A percentile compares a stretch with the other conserved stretches of the same genome.
Conservation (phyloP, 2,329 filamentous ascomycete species). For the Claviceps capensis region DNA sequence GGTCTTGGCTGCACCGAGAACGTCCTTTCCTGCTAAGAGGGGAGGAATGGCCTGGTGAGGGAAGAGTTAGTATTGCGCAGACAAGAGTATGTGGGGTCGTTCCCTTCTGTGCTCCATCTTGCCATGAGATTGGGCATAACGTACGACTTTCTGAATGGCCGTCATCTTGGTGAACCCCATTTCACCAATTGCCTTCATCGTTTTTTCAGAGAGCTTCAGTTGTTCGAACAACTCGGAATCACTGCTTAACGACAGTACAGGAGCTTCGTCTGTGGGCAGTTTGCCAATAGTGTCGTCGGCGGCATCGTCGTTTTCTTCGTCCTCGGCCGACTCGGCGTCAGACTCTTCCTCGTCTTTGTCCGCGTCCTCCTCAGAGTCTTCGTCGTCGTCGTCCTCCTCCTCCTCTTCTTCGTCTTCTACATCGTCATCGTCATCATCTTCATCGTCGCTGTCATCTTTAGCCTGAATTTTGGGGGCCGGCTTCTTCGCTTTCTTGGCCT, state of each 20-base stretch:
- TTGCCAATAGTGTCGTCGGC: constrained; percentile 16
- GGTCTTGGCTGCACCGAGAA: constrained; percentile 90
- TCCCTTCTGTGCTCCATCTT: not conserved
- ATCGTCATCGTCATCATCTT: constrained; percentile 15
- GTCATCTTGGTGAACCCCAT: constrained; percentile 97
- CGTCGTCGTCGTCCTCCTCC: constrained; percentile 6
- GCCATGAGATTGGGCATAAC: constrained; percentile 2
- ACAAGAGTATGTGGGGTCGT: not conserved
- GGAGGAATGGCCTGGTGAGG: constrained; percentile 57
- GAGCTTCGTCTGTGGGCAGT: constrained; percentile 24
- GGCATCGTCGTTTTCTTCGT: constrained; percentile 10
- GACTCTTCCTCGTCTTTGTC: constrained; percentile 14
- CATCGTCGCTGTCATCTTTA: constrained; percentile 15
- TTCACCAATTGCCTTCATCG: constrained; percentile 70
- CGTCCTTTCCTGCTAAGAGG: constrained; percentile 76
- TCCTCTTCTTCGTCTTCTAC: constrained; percentile 17
- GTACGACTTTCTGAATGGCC: constrained; percentile 64
- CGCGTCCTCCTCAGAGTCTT: constrained; percentile 11
- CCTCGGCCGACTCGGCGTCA: constrained; percentile 4
- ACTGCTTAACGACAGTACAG: constrained; percentile 41
- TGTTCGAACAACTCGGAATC: constrained; percentile 64
- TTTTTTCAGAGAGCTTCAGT: constrained; percentile 75
- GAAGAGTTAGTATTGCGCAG: not conserved
- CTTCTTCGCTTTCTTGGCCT: constrained; percentile 30
- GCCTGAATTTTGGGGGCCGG: constrained; percentile 16